phyloP scores from a whole-genome alignment of 2,329 filamentous ascomycete genomes.

The Curvularia verruculosa region DNA sequence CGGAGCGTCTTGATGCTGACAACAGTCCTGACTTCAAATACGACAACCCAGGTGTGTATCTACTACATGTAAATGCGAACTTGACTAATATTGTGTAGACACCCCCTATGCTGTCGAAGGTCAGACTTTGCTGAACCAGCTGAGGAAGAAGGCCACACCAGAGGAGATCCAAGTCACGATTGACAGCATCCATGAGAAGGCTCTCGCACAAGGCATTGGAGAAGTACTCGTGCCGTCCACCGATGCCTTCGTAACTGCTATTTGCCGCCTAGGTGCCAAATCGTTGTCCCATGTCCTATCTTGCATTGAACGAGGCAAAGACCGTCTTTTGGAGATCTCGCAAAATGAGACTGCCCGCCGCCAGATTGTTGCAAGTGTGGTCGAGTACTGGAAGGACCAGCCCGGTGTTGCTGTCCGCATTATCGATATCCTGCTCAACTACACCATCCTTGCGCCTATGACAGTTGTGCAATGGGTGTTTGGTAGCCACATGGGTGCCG shows the following conservation, averaged over 20 bases:
- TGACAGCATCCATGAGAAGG: constrained; percentile 79
- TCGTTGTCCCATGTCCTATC: constrained; percentile 95
- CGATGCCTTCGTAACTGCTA: constrained; percentile 90
- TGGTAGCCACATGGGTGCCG: constrained; percentile 67
- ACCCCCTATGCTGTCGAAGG: constrained; percentile 84
- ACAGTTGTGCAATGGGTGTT: constrained; percentile 92
- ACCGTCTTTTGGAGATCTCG: constrained; percentile 80
- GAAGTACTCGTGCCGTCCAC: constrained; percentile 86
- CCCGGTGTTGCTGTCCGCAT: constrained; percentile 91
- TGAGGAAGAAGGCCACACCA: constrained; percentile 83
- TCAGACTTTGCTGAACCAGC: constrained; percentile 76
- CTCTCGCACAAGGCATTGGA: constrained; percentile 67
- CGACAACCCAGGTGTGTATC: constrained; percentile 68
- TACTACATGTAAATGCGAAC: background rate
- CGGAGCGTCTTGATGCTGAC: constrained; percentile 89
- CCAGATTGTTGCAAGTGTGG: constrained; percentile 89
- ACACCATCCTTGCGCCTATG: constrained; percentile 86
- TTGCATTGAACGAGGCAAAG: constrained; percentile 93
- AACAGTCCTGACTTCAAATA: constrained; percentile 96
- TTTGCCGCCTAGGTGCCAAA: constrained; percentile 93
- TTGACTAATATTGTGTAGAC: constrained; percentile 53
- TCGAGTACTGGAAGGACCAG: constrained; percentile 91
- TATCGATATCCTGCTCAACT: constrained; percentile 95
- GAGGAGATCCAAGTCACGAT: constrained; percentile 86
- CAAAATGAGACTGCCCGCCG: constrained; percentile 73